A percentile compares a stretch with the other conserved stretches of the same genome.
Conservation (phyloP, 805 yeast genomes). For the Saturnispora sekii region DNA sequence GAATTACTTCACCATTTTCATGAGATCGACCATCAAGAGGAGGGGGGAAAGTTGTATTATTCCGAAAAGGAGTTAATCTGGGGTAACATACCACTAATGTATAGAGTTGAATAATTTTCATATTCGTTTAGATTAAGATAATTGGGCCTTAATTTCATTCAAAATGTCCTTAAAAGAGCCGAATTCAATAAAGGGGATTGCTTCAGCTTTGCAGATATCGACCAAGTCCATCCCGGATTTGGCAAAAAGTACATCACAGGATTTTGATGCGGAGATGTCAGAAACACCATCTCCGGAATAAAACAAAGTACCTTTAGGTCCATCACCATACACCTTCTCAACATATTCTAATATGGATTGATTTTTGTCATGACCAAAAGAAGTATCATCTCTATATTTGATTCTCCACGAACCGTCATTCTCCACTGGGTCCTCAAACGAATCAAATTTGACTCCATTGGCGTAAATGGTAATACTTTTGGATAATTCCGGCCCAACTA, state of each 20-base stretch:
- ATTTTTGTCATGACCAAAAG: constrained; percentile 94
- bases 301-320: constrained; percentile 54
- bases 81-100: constrained; percentile 4
- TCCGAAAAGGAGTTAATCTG: constrained; percentile 4
- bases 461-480: constrained; percentile 70
- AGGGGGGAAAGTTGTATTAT: constrained; percentile 40
- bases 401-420: constrained; percentile 61
- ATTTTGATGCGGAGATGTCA: constrained; percentile 90
- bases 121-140: neutral
- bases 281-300: constrained; percentile 98
- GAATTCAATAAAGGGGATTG: constrained; percentile 80
- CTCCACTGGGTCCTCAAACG: constrained; percentile 51
- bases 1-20: constrained; percentile 80
- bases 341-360: constrained; percentile 52
- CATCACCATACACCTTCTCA: constrained; percentile 19
- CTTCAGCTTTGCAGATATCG: constrained; percentile 69
- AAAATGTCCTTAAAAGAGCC: constrained; percentile 68
- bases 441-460: constrained; percentile 55
- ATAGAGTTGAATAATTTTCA: neutral
- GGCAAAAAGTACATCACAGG: constrained; percentile 88
- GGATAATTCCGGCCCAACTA: constrained; percentile 57
- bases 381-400: constrained; percentile 72
- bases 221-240: constrained; percentile 87
- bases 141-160: constrained; percentile 36
- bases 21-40: constrained; percentile 47